A percentile compares a stretch with the other conserved stretches of the same genome.
Conservation (phyloP, 2,329 filamentous ascomycete genomes). For the Botrytis fragariae region DNA sequence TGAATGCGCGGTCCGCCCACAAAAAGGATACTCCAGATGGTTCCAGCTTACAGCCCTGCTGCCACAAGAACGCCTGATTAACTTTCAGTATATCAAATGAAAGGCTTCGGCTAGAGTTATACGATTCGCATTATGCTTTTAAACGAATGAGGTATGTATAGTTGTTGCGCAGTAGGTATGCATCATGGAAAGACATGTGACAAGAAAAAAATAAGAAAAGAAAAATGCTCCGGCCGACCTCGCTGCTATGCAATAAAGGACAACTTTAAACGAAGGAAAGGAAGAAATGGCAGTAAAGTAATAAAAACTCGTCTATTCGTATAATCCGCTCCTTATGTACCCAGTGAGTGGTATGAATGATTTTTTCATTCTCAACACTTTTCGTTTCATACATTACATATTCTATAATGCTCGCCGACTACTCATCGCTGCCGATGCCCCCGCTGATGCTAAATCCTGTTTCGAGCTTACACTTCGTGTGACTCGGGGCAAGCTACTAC, state of each 20-base stretch:
- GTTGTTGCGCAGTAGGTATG: conserved; percentile 4
- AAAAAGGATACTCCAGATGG: not conserved
- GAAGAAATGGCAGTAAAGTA: not conserved
- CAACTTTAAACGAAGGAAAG: conserved; percentile 10
- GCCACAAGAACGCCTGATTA: conserved; percentile 8
- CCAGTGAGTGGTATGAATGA: conserved; percentile 1
- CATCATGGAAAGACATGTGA: not conserved
- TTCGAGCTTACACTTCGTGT: conserved; percentile 57
- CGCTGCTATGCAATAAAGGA: conserved; percentile 14
- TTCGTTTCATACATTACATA: conserved; percentile 21
- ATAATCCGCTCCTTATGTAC: conserved; percentile 19
- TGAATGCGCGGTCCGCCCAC: not conserved
- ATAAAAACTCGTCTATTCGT: conserved; percentile 13
- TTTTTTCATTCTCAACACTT: conserved; percentile 21
- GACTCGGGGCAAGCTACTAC: conserved; percentile 56
- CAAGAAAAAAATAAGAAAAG: not conserved
- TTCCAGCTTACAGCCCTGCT: not conserved
- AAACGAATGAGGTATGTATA: conserved; percentile 8
- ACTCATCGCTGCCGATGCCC: conserved; percentile 59
- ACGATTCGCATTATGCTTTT: not conserved
- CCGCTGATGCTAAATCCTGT: conserved; percentile 59
- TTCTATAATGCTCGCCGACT: conserved; percentile 34
- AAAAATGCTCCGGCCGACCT: conserved; percentile 10
- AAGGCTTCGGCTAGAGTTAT: not conserved
- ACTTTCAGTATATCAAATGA: conserved; percentile 1